A percentile compares a stretch with the other conserved stretches of the same genome.
phyloP scores from a whole-genome alignment of 2,329 filamentous ascomycete genomes.

The Diaporthe eres region DNA sequence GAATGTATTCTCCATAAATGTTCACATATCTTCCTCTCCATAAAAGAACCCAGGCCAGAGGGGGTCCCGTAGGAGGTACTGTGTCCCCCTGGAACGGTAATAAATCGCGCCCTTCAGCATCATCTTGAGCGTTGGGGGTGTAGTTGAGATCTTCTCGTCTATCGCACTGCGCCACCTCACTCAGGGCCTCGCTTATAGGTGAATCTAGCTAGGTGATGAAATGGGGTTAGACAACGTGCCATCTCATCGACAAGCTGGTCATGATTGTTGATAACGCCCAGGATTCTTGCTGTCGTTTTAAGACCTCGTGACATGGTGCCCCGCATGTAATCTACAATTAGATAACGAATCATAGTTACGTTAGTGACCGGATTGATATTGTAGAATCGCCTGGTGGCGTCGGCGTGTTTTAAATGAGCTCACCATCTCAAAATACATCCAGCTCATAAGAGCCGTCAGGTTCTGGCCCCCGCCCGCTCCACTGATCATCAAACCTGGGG shows the following conservation, averaged over 20 bases:
- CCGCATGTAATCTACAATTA: background rate
- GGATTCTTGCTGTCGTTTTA: background rate
- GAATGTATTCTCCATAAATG: background rate
- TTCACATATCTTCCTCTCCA: background rate
- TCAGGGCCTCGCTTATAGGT: background rate
- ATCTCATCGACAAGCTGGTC: background rate
- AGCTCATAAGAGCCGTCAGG: background rate
- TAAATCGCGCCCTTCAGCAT: background rate
- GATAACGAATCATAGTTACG: background rate
- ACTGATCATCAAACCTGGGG: background rate
- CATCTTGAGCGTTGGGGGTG: background rate
- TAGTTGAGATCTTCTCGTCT: background rate
- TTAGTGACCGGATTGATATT: background rate
- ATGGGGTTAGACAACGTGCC: background rate
- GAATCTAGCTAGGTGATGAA: background rate
- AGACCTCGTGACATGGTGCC: background rate
- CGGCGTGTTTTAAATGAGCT: background rate
- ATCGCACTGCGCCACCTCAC: background rate
- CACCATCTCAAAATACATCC: background rate
- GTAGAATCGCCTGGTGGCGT: background rate
- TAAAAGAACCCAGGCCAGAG: background rate
- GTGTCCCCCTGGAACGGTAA: background rate
- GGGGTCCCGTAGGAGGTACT: background rate
- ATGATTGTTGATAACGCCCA: background rate
- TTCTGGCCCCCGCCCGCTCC: background rate